These are phyloP conservation scores for Aspergillus brasiliensis DNA, from an alignment of 2,329 filamentous ascomycete species.

Conservation along the genomic window DNA sequence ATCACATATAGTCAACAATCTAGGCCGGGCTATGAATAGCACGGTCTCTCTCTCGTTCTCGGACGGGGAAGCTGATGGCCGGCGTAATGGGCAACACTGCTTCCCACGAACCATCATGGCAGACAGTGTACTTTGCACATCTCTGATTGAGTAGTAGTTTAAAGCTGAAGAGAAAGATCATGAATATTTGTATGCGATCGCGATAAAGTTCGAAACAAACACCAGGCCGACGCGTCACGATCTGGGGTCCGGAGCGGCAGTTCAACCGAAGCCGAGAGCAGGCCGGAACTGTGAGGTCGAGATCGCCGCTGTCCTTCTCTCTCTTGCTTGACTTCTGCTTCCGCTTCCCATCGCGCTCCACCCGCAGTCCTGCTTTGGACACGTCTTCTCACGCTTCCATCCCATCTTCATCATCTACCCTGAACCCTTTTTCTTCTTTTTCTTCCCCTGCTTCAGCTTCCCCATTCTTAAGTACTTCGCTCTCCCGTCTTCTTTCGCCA, in stretches of 20 bases:
- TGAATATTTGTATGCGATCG: background rate
- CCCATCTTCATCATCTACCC: background rate
- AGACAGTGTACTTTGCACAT: no score
- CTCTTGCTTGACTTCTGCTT: constrained; percentile 15
- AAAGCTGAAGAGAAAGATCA: background rate
- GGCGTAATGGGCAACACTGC: background rate
- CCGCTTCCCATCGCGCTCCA: constrained; percentile 20
- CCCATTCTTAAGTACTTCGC: background rate
- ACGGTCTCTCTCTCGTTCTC: no score
- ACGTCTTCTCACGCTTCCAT: constrained; percentile 19
- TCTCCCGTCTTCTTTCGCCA: background rate
- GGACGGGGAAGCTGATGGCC: no score
- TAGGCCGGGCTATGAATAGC: background rate
- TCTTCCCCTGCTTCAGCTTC: background rate
- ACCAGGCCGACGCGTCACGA: background rate
- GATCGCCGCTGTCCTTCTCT: constrained; percentile 19
- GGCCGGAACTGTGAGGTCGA: background rate
- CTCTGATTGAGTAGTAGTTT: background rate
- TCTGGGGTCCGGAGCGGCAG: constrained; percentile 3
- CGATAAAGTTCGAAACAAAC: no score
- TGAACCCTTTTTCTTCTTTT: background rate
- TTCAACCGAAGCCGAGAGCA: background rate
- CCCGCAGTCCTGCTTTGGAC: constrained; percentile 15
- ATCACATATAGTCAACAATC: background rate
- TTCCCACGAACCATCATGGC: no score